Base-by-base conservation (phyloP, 2,329 filamentous ascomycete species). In the Pyrenophora tritici-repentis region DNA sequence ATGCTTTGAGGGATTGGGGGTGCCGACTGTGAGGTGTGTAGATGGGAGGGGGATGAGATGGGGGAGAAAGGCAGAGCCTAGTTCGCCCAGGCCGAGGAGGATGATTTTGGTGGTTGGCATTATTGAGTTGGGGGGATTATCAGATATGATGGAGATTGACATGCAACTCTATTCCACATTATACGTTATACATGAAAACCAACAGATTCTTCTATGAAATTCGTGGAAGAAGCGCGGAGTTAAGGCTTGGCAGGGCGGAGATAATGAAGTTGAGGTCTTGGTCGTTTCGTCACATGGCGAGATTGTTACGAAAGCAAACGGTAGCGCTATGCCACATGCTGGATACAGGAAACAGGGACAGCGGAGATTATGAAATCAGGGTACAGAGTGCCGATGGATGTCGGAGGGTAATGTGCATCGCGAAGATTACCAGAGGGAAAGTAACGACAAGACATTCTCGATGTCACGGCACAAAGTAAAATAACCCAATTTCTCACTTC, bases 11-110 rank as follows among this genome's bases (percentile, higher is more conserved):
- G 77, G 68, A 2, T 78, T 73, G 4, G 85, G 81, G 2, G 88
- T 71, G 20, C 85, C 76, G 26, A 88, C 74, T 0, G 80, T 76
- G 14, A 86, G 66, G n/a, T 67, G 67, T 6, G 66, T 70, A 32
- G 72, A 62, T 0, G 80, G 76, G 56, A 86, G 81, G 0, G 58
- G 41, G 12, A 74, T 65, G 6, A 89, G 76, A 9, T 78, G 74
- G 26, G 76, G 67, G 13, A 88, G 73, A 50, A 88, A 75, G 13
- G 81, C 76, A 4, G 76, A 72, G 41, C 86, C 86, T 12, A 89
- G 80, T 73, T 89, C 86, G 50, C 86, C 86, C n/a, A 83, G 83
- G 44, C 86, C 86, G 50, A 89, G 73, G 42, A 89, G 76, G 42
- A 88, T 83, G 49, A 87, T 74, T 17, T 57, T 47, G 0, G 42